These are phyloP conservation scores for Xylaria sp. DNA, from an alignment of 2,329 filamentous ascomycete genomes.

Conservation along the genomic window DNA sequence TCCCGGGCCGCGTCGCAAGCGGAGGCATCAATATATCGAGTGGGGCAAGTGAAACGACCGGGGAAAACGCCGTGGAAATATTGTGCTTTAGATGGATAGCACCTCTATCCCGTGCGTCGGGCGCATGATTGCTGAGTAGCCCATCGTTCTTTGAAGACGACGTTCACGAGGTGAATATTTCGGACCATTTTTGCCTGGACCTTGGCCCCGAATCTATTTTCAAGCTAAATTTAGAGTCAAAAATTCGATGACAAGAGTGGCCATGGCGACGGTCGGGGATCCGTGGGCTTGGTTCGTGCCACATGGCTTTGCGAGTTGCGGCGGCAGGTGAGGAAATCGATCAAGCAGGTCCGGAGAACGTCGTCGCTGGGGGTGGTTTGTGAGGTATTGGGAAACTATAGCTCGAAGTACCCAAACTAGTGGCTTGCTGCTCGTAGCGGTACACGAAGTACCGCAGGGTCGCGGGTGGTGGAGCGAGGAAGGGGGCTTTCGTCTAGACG, in stretches of 20 bases:
- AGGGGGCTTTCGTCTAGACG: conserved; percentile 56
- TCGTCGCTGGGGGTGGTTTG: not conserved
- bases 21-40: not conserved
- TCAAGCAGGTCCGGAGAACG: not conserved
- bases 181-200: not conserved
- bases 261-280: not conserved
- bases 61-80: not conserved
- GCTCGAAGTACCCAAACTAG: not conserved
- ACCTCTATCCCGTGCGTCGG: not conserved
- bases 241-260: not conserved
- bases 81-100: not conserved
- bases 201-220: not conserved
- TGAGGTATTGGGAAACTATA: conserved; percentile 12
- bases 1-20: not conserved
- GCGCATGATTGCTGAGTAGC: not conserved
- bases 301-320: conserved; percentile 2
- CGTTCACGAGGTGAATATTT: not conserved
- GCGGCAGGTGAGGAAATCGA: not conserved
- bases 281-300: conserved; percentile 14
- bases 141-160: conserved; percentile 7
- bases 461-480: conserved; percentile 3
- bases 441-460: conserved; percentile 1
- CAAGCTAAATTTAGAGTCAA: conserved; percentile 16
- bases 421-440: conserved; percentile 6
- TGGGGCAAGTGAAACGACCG: not conserved